Percentiles rank a stretch among this genome's conserved stretches.
phyloP scores from a whole-genome alignment of 331 rosid species.

The Pyrus hybrid region DNA sequence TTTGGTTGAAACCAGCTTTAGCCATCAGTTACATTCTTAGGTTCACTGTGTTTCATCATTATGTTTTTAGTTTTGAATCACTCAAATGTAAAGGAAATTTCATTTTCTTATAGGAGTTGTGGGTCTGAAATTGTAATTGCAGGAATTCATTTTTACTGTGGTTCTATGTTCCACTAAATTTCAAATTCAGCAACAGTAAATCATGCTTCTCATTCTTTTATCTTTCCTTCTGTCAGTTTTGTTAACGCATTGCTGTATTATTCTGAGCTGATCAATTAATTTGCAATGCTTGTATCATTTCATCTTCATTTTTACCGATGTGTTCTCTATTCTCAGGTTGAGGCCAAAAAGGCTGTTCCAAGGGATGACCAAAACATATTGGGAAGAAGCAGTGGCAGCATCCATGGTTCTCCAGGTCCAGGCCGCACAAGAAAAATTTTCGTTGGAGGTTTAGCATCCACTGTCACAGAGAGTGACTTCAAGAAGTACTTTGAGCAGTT shows the following conservation, averaged over 20 bases:
- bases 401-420: slow-evolving; percentile 88
- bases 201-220: slow-evolving; percentile 3
- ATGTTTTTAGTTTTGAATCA: slow-evolving; percentile 13
- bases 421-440: slow-evolving; percentile 85
- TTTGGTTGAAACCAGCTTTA: slow-evolving; percentile 1
- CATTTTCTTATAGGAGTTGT: slow-evolving; percentile 8
- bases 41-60: slow-evolving; percentile 1
- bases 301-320: slow-evolving; percentile 8
- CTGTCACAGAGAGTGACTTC: slow-evolving; percentile 82
- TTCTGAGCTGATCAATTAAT: background rate
- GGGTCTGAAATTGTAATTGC: slow-evolving; percentile 16
- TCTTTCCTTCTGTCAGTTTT: background rate
- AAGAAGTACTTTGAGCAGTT: slow-evolving; percentile 82
- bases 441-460: slow-evolving; percentile 87
- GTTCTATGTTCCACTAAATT: slow-evolving; percentile 9
- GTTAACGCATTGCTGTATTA: slow-evolving; percentile 8
- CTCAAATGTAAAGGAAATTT: background rate
- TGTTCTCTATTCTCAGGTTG: slow-evolving; percentile 52
- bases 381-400: slow-evolving; percentile 63
- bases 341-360: slow-evolving; percentile 93
- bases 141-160: slow-evolving; percentile 6
- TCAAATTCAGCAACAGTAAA: slow-evolving; percentile 9
- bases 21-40: background rate
- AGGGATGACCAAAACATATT: slow-evolving; percentile 72
- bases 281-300: background rate